Evolutionary conservation across 2,329 filamentous ascomycete genomes (phyloP), one percentile per base, ranked within the genome.

Genomic region (Sporothrix curviconia): DNA sequence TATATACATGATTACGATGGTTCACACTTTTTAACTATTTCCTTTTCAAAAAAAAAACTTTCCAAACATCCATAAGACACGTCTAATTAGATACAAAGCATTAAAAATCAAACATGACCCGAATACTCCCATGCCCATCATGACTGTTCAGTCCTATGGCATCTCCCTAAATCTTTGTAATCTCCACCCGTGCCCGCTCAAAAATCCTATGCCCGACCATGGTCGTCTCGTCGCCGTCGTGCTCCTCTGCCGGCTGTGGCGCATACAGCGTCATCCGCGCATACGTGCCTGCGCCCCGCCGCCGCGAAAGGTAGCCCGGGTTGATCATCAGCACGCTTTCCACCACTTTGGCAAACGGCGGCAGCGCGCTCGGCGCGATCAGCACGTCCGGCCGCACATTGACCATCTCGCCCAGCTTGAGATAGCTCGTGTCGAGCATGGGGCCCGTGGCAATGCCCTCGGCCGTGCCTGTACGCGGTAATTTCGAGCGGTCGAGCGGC

Each of bases 281-380:
- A 70, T 87, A 97, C 0, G 91, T 96, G 6, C 94, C 94, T 0
- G 92, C 80, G 1, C 86, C 91, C 59, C 84, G 85, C 57, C 89
- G 84, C 73, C 95, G 96, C 15, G 90, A 94, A 34, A 96, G 74
- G 51, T 84, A 86, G 5, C 94, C 92, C 0, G 94, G 92, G 69
- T 99, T 99, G 66, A 99, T 87, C 12, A 91, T 84, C 7, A 97
- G 73, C 0, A 96, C 91, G 64, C 87, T 90, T 67, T 96, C 90
- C 11, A 97, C 85, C 42, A 96, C 90, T 82, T 89, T 95, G 39
- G 90, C 89, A 76, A 95, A 96, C 3, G 91, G 87, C 24, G 89
- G 89, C 64, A 97, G 72, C 47, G 87, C 81, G 66, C 90, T 95
- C 1, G 94, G 92, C 47, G 88, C 77, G 49, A 97, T 77, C 66